These are phyloP conservation scores for Malus asiatica DNA, from an alignment of 306 rosid genomes.

Conservation along the genomic window DNA sequence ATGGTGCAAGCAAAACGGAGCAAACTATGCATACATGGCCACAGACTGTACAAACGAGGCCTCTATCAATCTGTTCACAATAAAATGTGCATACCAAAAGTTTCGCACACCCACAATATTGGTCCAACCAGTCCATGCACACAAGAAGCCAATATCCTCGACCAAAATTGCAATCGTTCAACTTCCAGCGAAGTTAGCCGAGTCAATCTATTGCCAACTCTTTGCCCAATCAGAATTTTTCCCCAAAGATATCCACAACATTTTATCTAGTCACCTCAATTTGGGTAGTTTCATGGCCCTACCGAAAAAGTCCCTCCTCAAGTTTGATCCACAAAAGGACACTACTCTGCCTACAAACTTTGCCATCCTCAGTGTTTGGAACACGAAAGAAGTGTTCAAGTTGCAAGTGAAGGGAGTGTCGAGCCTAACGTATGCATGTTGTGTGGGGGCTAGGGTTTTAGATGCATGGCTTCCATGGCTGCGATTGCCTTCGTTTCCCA, in stretches of 20 bases:
- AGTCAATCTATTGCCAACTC: constrained; percentile 36
- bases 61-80: constrained; percentile 70
- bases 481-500: constrained; percentile 75
- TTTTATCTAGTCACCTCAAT: constrained; percentile 55
- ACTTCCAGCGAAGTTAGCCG: constrained; percentile 35
- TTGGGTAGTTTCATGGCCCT: constrained; percentile 86
- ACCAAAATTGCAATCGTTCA: constrained; percentile 23
- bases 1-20: constrained; percentile 78
- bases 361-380: constrained; percentile 86
- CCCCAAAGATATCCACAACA: constrained; percentile 54
- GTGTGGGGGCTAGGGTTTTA: constrained; percentile 59
- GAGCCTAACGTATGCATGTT: constrained; percentile 44
- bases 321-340: constrained; percentile 43
- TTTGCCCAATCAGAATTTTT: constrained; percentile 64
- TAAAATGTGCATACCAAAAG: constrained; percentile 57
- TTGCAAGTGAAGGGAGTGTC: constrained; percentile 76
- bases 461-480: constrained; percentile 89
- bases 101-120: constrained; percentile 66
- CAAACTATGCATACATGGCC: constrained; percentile 76
- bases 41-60: constrained; percentile 86
- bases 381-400: constrained; percentile 79
- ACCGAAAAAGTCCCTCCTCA: constrained; percentile 39
- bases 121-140: constrained; percentile 88
- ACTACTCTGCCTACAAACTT: constrained; percentile 34
- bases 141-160: constrained; percentile 48